These are phyloP conservation scores for Lactarius akahatsu DNA, from an alignment of 768 basidiomycete genomes.

Conservation along the genomic window DNA sequence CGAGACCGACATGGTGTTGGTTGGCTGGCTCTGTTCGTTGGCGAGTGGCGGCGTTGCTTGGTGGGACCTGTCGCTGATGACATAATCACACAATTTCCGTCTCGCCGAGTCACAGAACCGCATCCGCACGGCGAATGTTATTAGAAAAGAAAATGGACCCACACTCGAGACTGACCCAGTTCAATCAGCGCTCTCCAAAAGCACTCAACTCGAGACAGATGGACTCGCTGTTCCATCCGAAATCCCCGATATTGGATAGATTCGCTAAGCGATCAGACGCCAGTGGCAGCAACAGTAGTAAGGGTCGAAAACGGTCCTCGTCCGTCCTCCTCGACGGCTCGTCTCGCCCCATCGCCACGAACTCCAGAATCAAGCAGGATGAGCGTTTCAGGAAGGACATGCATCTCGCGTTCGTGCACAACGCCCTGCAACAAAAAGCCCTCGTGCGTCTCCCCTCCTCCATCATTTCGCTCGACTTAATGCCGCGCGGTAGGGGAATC, in stretches of 20 bases:
- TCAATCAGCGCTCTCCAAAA: slow-evolving; percentile 70
- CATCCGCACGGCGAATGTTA: too few relatives aligned
- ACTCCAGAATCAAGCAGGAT: slow-evolving; percentile 74
- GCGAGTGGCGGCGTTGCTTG: not conserved
- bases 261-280: slow-evolving; percentile 40
- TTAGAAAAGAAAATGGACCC: slow-evolving; percentile 56
- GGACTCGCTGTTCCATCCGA: slow-evolving; percentile 36
- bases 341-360: slow-evolving; percentile 69
- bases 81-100: not conserved
- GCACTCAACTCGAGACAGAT: slow-evolving; percentile 49
- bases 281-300: not conserved
- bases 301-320: slow-evolving; percentile 18
- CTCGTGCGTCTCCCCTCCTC: slow-evolving; percentile 48
- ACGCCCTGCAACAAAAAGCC: slow-evolving; percentile 72
- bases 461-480: slow-evolving; percentile 14
- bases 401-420: slow-evolving; percentile 80
- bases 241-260: slow-evolving; percentile 45
- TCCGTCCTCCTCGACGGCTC: slow-evolving; percentile 29
- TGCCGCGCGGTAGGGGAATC: slow-evolving; percentile 53
- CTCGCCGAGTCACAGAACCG: too few relatives aligned
- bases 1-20: slow-evolving; percentile 48
- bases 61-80: not conserved
- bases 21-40: not conserved
- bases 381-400: slow-evolving; percentile 78
- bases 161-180: slow-evolving; percentile 72